Conservation (phyloP, 1,284 basidiomycete species). For the Ustilago esculenta region DNA sequence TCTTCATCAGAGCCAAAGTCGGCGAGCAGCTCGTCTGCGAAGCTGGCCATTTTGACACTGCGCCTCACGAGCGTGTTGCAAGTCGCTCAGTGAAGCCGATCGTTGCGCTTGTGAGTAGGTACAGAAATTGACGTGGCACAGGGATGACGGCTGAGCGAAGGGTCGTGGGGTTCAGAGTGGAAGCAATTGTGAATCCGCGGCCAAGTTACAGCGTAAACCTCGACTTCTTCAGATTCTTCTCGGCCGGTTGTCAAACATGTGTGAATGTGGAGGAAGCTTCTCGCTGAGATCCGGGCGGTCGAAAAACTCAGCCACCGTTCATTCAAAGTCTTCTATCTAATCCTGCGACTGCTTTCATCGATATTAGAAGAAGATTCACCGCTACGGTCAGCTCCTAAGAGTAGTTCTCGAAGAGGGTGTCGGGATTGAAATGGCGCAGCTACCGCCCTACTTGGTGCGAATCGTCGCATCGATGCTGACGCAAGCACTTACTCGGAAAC, state of each 20-base stretch:
- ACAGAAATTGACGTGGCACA: not conserved
- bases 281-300: slow-evolving; percentile 6
- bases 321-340: not conserved
- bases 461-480: slow-evolving; percentile 50
- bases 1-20: slow-evolving; percentile 74
- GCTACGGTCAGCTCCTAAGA: no score
- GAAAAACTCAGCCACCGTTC: slow-evolving; percentile 20
- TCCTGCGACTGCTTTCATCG: not conserved
- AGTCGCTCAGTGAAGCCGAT: no score
- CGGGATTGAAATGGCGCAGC: slow-evolving; percentile 40
- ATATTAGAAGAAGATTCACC: no score
- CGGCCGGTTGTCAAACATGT: slow-evolving; percentile 8
- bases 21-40: slow-evolving; percentile 86
- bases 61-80: no score
- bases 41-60: slow-evolving; percentile 64
- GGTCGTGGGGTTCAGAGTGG: slow-evolving; percentile 11
- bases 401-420: no score
- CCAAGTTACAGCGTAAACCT: not conserved
- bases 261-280: slow-evolving; percentile 19
- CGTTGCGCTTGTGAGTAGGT: no score
- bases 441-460: slow-evolving; percentile 52
- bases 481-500: slow-evolving; percentile 48
- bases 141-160: not conserved
- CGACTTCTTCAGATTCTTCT: not conserved
- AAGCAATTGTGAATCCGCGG: slow-evolving; percentile 8